These are phyloP conservation scores for Solanum sejunctum DNA, from an alignment of 257 asterid genomes.

Conservation along the genomic window DNA sequence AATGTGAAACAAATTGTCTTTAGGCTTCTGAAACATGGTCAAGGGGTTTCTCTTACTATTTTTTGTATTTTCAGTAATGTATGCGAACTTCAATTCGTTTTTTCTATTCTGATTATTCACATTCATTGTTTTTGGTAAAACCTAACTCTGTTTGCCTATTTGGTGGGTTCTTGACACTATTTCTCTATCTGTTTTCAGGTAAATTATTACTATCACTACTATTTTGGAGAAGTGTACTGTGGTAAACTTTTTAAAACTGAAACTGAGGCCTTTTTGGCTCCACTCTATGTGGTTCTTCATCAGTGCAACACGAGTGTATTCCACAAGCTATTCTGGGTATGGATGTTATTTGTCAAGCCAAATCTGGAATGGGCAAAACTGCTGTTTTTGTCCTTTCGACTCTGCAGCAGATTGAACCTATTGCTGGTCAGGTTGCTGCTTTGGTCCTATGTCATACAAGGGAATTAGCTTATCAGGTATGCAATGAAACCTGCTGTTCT, in stretches of 20 bases:
- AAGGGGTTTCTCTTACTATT: not conserved
- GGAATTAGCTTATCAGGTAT: constrained; percentile 84
- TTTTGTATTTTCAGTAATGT: not conserved
- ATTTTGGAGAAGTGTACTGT: constrained; percentile 65
- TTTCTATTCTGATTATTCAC: not conserved
- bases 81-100: too few relatives aligned
- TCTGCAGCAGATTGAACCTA: constrained; percentile 82
- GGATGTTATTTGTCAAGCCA: constrained; percentile 97
- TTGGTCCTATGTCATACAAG: constrained; percentile 77
- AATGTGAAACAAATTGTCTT: not conserved
- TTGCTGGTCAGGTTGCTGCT: constrained; percentile 86
- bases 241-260: constrained; percentile 59
- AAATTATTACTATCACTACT: constrained; percentile 49
- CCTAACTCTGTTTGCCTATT: not conserved
- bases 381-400: constrained; percentile 90
- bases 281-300: constrained; percentile 71
- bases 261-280: constrained; percentile 76
- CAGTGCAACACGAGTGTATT: constrained; percentile 97
- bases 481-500: not conserved
- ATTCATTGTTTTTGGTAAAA: not conserved
- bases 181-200: constrained; percentile 35
- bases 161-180: not conserved
- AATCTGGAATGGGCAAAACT: constrained; percentile 95
- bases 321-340: constrained; percentile 95
- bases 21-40: not conserved